Percentiles rank a stretch among this genome's conserved stretches.
Conservation (phyloP, 1,284 basidiomycete species). For the Dichomitus squalens region DNA sequence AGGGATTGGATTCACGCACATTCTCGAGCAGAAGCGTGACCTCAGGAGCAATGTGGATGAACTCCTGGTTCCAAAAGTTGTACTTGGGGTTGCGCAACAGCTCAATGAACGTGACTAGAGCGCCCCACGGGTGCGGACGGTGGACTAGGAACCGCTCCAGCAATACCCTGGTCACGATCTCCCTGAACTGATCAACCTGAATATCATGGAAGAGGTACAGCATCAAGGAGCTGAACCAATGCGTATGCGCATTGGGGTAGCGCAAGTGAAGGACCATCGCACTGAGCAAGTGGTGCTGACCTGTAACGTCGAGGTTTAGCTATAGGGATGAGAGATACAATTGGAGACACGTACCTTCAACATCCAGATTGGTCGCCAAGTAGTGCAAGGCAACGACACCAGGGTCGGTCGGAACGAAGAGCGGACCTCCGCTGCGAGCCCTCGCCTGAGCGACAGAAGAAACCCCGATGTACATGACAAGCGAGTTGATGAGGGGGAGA, state of each 20-base stretch:
- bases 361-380: conserved; percentile 82
- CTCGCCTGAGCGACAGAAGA: conserved; percentile 87
- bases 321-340: not conserved
- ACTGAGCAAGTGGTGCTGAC: conserved; percentile 91
- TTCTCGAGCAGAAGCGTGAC: conserved; percentile 80
- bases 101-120: conserved; percentile 92
- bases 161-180: conserved; percentile 90
- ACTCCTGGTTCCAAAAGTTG: conserved; percentile 86
- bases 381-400: conserved; percentile 84
- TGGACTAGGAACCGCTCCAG: conserved; percentile 93
- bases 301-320: conserved; percentile 39
- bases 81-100: conserved; percentile 83
- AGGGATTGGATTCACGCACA: conserved; percentile 48
- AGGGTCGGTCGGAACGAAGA: conserved; percentile 81
- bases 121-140: conserved; percentile 97
- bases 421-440: conserved; percentile 74
- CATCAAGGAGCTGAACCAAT: conserved; percentile 92
- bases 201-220: conserved; percentile 85
- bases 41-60: conserved; percentile 79
- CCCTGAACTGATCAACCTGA: conserved; percentile 78
- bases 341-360: conserved; percentile 70
- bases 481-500: conserved; percentile 84
- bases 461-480: conserved; percentile 94
- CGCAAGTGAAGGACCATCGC: conserved; percentile 93
- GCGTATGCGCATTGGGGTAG: conserved; percentile 95